These are phyloP conservation scores for Penicillium robsamsonii DNA, from an alignment of 495 filamentous ascomycete species.

Conservation along the genomic window DNA sequence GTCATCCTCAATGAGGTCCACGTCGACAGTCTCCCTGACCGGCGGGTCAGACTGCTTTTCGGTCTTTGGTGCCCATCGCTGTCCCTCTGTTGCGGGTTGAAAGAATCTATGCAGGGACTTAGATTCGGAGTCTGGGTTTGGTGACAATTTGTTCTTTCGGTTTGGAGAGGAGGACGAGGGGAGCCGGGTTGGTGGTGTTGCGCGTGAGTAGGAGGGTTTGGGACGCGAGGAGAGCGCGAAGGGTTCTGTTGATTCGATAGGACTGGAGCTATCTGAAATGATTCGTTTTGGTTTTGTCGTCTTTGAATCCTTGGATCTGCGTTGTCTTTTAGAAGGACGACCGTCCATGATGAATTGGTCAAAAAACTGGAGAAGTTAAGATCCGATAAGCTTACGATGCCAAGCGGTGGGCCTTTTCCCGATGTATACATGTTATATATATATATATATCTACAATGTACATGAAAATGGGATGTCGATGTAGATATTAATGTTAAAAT, in stretches of 20 bases:
- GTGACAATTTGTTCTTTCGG: constrained; percentile 12
- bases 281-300: neutral
- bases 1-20: constrained; percentile 52
- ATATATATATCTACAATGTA: neutral
- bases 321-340: constrained; percentile 49
- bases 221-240: constrained; percentile 15
- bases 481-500: neutral
- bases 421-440: neutral
- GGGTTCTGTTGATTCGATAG: constrained; percentile 8
- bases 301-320: constrained; percentile 25
- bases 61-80: constrained; percentile 37
- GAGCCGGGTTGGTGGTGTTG: constrained; percentile 7
- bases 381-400: constrained; percentile 21
- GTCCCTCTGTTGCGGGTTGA: constrained; percentile 25
- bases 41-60: constrained; percentile 18
- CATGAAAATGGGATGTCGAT: neutral
- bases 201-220: constrained; percentile 16
- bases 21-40: constrained; percentile 25
- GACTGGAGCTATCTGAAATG: constrained; percentile 2
- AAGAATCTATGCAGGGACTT: constrained; percentile 29
- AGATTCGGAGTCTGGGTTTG: constrained; percentile 9
- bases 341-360: constrained; percentile 38
- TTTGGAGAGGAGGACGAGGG: constrained; percentile 26
- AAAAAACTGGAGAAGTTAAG: constrained; percentile 10
- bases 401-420: constrained; percentile 3